Evolutionary conservation across 352 stramenopile species (phyloP), one percentile per base, ranked within the genome.

Genomic region (Phytophthora cactorum): DNA sequence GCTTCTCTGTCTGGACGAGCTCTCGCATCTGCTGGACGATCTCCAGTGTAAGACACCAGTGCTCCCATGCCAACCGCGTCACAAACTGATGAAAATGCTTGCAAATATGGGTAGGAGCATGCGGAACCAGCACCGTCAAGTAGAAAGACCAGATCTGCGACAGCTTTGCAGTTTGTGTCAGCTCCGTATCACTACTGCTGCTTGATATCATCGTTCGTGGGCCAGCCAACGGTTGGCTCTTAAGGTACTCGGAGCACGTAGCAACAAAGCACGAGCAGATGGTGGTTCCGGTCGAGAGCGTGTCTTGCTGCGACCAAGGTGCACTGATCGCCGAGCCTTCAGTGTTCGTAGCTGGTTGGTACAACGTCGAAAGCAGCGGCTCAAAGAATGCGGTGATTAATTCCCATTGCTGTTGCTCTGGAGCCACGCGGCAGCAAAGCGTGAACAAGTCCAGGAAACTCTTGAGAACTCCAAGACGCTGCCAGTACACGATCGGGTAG

Each of bases 21-120:
- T 93, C 87, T 1, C 87, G 80, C 87, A 96, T 96, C 59, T 93
- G 79, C 47, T 93, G 88, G 2, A 96, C 80, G 29, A 90, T 90
- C 32, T 93, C 87, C 14, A 94, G 73, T 5, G 82, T 92, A 31
- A 96, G 59, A 36, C 82, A 88, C 89, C 89, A 96, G 45, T 94
- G 79, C 29, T 95, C 86, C 89, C 89, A 96, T 25, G 78, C 79
- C 38, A 96, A 63, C 4, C 89, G 78, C 8, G 84, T 95, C 52
- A 96, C 54, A 32, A 93, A 93, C 46, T 93, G 84, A 41, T 93
- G 81, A 46, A 95, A 86, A 25, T 86, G 80, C 50, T 94, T 95
- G 74, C 84, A 92, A 28, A 96, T 81, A 49, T 93, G 77, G 7
- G 84, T 79, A 2, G 87, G 86, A 0, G 89, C 84, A 46, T 94